A percentile compares a stretch with the other conserved stretches of the same genome.
Conservation (phyloP, 2,329 filamentous ascomycete species). For the Cladophialophora carrionii region DNA sequence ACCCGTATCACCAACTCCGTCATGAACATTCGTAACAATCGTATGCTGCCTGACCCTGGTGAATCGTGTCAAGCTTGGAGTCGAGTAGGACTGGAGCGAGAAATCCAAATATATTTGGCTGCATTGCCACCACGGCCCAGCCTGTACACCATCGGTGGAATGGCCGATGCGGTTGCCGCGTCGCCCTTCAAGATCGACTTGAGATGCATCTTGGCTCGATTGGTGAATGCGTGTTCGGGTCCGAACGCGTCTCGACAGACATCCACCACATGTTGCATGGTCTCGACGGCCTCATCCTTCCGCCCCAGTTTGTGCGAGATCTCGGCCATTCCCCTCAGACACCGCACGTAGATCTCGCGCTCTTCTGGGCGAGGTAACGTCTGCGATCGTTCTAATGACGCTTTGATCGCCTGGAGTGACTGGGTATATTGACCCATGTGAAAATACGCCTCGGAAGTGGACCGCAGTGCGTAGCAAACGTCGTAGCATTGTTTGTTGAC, state of each 20-base stretch:
- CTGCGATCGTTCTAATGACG: slow-evolving; percentile 34
- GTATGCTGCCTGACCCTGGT: not conserved
- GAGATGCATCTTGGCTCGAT: slow-evolving; percentile 37
- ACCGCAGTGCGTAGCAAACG: slow-evolving; percentile 36
- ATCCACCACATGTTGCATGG: slow-evolving; percentile 38
- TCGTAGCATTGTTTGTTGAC: slow-evolving; percentile 36
- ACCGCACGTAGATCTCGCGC: slow-evolving; percentile 39
- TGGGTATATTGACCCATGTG: slow-evolving; percentile 34
- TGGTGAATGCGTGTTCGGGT: slow-evolving; percentile 37
- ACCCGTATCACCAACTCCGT: slow-evolving; percentile 6
- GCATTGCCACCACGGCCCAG: slow-evolving; percentile 37
- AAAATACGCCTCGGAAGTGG: slow-evolving; percentile 38
- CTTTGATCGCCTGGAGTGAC: slow-evolving; percentile 35
- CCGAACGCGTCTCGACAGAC: slow-evolving; percentile 37
- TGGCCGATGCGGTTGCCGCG: slow-evolving; percentile 24
- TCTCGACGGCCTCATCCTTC: slow-evolving; percentile 35
- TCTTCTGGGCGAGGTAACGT: slow-evolving; percentile 33
- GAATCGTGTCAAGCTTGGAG: slow-evolving; percentile 32
- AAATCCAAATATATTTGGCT: slow-evolving; percentile 39
- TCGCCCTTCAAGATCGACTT: slow-evolving; percentile 37
- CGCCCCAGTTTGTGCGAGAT: slow-evolving; percentile 35
- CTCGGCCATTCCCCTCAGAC: slow-evolving; percentile 36
- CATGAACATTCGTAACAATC: slow-evolving; percentile 20
- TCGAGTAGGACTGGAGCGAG: slow-evolving; percentile 36
- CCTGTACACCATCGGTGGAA: slow-evolving; percentile 39